Base-by-base conservation (phyloP, 257 asterid genomes). In the Solanum rostratum region DNA sequence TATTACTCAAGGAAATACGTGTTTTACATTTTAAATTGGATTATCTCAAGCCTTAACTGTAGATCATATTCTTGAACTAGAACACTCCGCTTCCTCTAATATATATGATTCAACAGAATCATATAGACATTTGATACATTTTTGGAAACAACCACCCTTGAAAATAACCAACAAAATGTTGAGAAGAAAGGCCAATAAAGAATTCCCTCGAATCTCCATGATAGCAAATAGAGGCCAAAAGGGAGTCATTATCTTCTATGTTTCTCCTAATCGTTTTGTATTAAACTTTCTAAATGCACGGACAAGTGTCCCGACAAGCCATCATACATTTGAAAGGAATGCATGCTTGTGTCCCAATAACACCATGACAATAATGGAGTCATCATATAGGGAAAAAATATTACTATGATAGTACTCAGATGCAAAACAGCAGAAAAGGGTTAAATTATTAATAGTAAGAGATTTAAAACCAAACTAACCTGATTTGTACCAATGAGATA, bases 401-500 rank as follows among this genome's bases (percentile, higher is more conserved):
- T 41, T 2, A 41, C 33, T 70, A 5, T 70, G 53, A 81, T 60
- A 33, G 71, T 15, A 22, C 41, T 45, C 59, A 22, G 15, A 22
- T 46, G 59, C 81, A 74, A 8, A 20, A 53, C 30, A 74, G n/a
- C 20, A 43, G 81, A 74, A 37, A 78, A 14, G 46, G 10, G 39
- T 53, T 49, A 73, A 57, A 24, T 53, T 33, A 27, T 27, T 9
- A 53, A 83, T 27, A 52, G 22, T 45, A 24, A 20, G 62, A 76
- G 45, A 27, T 27, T 8, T 49, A 19, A 76, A 76, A 83, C 30
- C 53, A 66, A 55, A 74, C 54, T 49, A 73, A 94, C 98, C 96
- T 93, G 97, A 86, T 92, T 92, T 83, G 94, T 81, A 85, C 92
- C 71, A 18, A 92, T 90, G 78, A 92, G 92, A 84, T 92, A 93